Evolutionary conservation across 805 yeast species (phyloP), one percentile per base, ranked within the genome.

Genomic region (Saccharomycopsis amapae): DNA sequence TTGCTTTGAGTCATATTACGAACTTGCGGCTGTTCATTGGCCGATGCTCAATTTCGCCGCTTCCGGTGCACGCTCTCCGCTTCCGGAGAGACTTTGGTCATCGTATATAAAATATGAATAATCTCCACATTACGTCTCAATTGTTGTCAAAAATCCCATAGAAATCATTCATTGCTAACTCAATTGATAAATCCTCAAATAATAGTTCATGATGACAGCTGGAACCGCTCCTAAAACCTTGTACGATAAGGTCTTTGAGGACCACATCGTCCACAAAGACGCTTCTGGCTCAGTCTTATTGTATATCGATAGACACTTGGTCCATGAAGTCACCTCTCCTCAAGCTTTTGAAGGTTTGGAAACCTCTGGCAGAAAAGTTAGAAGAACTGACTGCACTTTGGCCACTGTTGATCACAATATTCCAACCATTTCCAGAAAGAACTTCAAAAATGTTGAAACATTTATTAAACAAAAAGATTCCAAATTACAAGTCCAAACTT

Each of bases 251-350:
- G 96, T 93, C 59, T 93, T 88, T 62, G 85, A 81, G 53, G 97
- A 85, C 74, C 97, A 93, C 62, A 69, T 90, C 48, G 98, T 93
- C 55, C 89, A 88, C 67, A 72, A 78, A 60, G 95, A 87, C 56
- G 90, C 85, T 44, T 77, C 86, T 30, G 95, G 94, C 23, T 88
- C 96, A 18, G 82, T 76, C 61, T 72, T 93, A 52, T 67, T 93
- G 51, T 93, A 86, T 66, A 90, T 93, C 50, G 99, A 93, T 68
- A 85, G 98, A 68, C 98, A 93, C 66, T 73, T 93, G 56, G 96
- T 93, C 42, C 98, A 93, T 65, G 98, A 93, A 69, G 99, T 93
- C 44, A 93, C 99, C 1, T 90, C 97, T 24, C 98, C 99, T 30
- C 98, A 93, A 67, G 98, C 98, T 9, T 93, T 93, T 61, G 98